Percentiles rank a stretch among this genome's conserved stretches.
Evolutionary conservation across 2,329 filamentous ascomycete species (phyloP).

Genomic region (Xylaria sp.): DNA sequence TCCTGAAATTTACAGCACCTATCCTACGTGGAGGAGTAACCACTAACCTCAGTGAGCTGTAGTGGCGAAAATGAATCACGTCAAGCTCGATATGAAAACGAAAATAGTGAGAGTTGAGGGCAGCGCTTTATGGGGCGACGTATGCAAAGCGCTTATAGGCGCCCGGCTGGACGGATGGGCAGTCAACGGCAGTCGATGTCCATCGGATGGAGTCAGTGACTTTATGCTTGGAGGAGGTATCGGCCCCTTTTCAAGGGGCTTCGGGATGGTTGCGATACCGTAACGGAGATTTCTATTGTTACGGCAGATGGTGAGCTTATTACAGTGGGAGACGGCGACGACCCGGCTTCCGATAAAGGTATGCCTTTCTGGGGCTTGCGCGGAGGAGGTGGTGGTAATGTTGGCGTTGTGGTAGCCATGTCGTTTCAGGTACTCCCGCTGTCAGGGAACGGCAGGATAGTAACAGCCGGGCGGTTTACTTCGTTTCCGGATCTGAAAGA

Average conservation of each 20-base stretch:
- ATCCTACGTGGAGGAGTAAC: not conserved
- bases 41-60: not conserved
- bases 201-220: conserved; percentile 28
- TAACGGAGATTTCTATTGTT: conserved; percentile 7
- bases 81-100: conserved; percentile 39
- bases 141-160: conserved; percentile 48
- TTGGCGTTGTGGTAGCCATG: conserved; percentile 52
- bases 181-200: conserved; percentile 49
- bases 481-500: conserved; percentile 38
- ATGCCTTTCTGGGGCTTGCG: conserved; percentile 55
- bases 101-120: conserved; percentile 45
- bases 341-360: conserved; percentile 40
- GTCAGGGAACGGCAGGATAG: not conserved
- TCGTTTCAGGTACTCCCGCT: conserved; percentile 45
- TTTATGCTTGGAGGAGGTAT: conserved; percentile 21
- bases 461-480: conserved; percentile 45
- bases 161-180: conserved; percentile 39
- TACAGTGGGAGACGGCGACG: conserved; percentile 25
- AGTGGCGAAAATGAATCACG: conserved; percentile 47
- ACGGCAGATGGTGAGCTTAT: not conserved
- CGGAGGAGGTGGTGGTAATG: conserved; percentile 56
- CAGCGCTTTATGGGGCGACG: too few relatives aligned
- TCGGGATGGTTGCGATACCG: conserved; percentile 27
- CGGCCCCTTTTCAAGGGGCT: conserved; percentile 22
- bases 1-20: not conserved